Evolutionary conservation across 306 rosid species (phyloP).

Genomic region (Lablab purpureus): DNA sequence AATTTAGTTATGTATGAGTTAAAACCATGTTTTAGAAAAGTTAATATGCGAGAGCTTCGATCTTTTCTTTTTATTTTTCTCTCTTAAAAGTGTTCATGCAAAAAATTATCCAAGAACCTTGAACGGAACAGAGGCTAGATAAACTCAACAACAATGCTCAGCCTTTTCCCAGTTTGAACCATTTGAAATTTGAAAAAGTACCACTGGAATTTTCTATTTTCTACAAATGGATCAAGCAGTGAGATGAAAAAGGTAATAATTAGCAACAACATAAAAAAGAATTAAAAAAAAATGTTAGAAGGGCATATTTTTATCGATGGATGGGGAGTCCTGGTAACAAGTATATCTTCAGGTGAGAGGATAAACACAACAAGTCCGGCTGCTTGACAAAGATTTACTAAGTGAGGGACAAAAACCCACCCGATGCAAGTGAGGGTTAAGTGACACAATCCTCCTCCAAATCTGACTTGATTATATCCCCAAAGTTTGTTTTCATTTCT

Average conservation of each 20-base stretch:
- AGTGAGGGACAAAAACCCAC: not conserved
- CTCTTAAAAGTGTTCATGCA: too few species aligned
- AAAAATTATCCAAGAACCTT: too few species aligned
- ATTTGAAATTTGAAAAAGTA: not conserved
- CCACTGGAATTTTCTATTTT: not conserved
- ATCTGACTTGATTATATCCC: not conserved
- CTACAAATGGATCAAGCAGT: not conserved
- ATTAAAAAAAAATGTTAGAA: not conserved
- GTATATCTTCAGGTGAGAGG: not conserved
- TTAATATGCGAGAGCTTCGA: too few species aligned
- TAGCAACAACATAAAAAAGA: not conserved
- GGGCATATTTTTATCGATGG: not conserved
- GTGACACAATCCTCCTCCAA: too few species aligned
- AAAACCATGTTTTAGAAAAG: too few species aligned
- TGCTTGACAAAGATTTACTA: not conserved
- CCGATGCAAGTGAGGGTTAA: too few species aligned
- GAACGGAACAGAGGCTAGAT: not conserved
- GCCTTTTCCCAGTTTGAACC: not conserved
- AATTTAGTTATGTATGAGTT: too few species aligned
- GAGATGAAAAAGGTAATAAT: not conserved
- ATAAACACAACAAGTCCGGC: not conserved
- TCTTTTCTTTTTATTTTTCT: too few species aligned
- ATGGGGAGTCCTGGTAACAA: not conserved
- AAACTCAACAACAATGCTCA: not conserved
- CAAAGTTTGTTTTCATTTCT: not conserved